Percentiles rank a stretch among this genome's conserved stretches.
phyloP scores from a whole-genome alignment of 2,329 filamentous ascomycete genomes.

The Diaporthe sp. region DNA sequence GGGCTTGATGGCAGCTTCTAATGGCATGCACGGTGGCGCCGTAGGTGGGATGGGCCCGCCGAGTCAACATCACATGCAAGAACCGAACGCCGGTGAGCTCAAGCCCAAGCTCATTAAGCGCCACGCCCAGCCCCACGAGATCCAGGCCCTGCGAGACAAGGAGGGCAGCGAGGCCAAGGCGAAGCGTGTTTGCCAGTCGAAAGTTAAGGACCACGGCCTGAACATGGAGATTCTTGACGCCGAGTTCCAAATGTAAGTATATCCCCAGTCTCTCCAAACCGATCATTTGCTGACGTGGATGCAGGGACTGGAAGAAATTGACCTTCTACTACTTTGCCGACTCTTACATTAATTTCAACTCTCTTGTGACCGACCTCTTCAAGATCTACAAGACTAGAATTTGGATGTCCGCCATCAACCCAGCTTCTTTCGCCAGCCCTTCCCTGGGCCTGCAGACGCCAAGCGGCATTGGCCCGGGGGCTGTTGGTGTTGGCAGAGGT shows the following conservation, averaged over 20 bases:
- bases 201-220: conserved; percentile 92
- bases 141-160: conserved; percentile 90
- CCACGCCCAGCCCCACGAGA: conserved; percentile 91
- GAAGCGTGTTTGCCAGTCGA: conserved; percentile 95
- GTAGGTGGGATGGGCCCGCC: conserved; percentile 85
- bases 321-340: conserved; percentile 99
- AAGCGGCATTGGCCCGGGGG: conserved; percentile 75
- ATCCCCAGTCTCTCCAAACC: background rate
- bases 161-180: conserved; percentile 98
- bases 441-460: conserved; percentile 79
- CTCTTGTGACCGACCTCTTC: conserved; percentile 95
- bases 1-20: conserved; percentile 74
- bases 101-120: conserved; percentile 98
- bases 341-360: conserved; percentile 99
- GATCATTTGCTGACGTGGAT: conserved; percentile 29
- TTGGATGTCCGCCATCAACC: conserved; percentile 99
- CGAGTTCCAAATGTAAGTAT: conserved; percentile 94
- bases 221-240: conserved; percentile 99
- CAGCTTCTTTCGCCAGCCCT: conserved; percentile 90
- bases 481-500: conserved; percentile 69
- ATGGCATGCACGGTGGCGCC: conserved; percentile 76
- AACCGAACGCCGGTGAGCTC: conserved; percentile 79
- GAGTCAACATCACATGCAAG: conserved; percentile 79
- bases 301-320: conserved; percentile 97
- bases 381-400: conserved; percentile 99